These are phyloP conservation scores for Tardiomyces depauwii DNA, from an alignment of 1,139 yeast genomes.

Conservation along the genomic window DNA sequence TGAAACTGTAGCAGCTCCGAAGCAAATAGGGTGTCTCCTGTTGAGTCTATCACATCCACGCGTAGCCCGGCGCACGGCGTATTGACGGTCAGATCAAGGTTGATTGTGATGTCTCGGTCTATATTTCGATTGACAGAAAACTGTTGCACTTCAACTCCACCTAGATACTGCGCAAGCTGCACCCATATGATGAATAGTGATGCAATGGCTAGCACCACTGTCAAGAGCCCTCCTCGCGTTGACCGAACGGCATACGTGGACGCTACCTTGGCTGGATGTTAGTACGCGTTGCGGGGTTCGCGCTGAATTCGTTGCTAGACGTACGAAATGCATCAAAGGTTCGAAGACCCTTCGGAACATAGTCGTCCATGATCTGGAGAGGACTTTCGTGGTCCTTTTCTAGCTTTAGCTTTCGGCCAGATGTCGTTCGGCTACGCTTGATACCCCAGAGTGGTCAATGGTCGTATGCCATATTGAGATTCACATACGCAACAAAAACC, in stretches of 20 bases:
- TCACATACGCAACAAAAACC: no score
- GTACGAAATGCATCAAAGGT: conserved; percentile 80
- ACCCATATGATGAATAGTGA: conserved; percentile 67
- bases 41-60: conserved; percentile 66
- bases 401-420: no score
- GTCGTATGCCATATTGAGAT: no score
- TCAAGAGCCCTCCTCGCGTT: conserved; percentile 67
- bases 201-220: conserved; percentile 48
- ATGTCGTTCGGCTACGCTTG: no score
- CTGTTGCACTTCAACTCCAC: conserved; percentile 72
- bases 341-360: conserved; percentile 15
- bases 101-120: conserved; percentile 51
- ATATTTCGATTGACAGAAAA: conserved; percentile 51
- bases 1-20: conserved; percentile 52
- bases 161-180: conserved; percentile 77
- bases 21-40: conserved; percentile 70
- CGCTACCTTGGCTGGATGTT: conserved; percentile 38
- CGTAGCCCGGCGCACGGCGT: conserved; percentile 74
- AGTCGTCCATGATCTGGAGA: not conserved
- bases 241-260: conserved; percentile 68
- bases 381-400: no score
- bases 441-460: no score
- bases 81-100: conserved; percentile 69
- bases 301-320: conserved; percentile 45
- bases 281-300: conserved; percentile 37